These are phyloP conservation scores for Alternaria sp. DNA, from an alignment of 2,329 filamentous ascomycete species.

Conservation along the genomic window DNA sequence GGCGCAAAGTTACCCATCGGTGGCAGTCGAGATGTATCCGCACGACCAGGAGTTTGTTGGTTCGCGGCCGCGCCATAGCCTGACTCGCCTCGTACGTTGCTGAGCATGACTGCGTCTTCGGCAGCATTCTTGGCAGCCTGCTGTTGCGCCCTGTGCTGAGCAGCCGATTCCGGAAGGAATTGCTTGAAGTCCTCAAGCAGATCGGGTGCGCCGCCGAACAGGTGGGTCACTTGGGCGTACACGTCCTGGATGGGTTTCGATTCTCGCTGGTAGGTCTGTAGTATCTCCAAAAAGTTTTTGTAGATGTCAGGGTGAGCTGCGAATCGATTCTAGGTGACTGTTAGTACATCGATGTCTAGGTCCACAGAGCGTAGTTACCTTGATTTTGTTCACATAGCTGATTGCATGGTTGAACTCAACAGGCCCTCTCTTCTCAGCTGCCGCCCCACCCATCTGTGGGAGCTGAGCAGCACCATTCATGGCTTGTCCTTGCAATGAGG, in stretches of 20 bases:
- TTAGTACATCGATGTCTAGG: conserved; percentile 18
- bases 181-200: conserved; percentile 98
- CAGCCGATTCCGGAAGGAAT: conserved; percentile 90
- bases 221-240: conserved; percentile 92
- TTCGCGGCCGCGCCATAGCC: conserved; percentile 55
- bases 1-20: conserved; percentile 95
- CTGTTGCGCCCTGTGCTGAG: conserved; percentile 65
- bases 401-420: conserved; percentile 99
- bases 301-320: conserved; percentile 97
- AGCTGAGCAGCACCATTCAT: conserved; percentile 69
- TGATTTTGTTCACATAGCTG: conserved; percentile 99
- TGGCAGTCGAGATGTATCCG: conserved; percentile 69
- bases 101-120: conserved; percentile 75
- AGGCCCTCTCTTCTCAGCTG: conserved; percentile 82
- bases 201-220: conserved; percentile 94
- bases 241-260: conserved; percentile 99
- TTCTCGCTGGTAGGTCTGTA: conserved; percentile 97
- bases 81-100: conserved; percentile 66
- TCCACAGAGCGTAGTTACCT: conserved; percentile 66
- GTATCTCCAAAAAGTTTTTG: conserved; percentile 97
- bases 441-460: conserved; percentile 64
- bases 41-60: conserved; percentile 58
- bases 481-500: conserved; percentile 64
- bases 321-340: conserved; percentile 80
- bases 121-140: conserved; percentile 69